phyloP scores from a whole-genome alignment of 306 rosid genomes.

The Cucurbita ficifolia region DNA sequence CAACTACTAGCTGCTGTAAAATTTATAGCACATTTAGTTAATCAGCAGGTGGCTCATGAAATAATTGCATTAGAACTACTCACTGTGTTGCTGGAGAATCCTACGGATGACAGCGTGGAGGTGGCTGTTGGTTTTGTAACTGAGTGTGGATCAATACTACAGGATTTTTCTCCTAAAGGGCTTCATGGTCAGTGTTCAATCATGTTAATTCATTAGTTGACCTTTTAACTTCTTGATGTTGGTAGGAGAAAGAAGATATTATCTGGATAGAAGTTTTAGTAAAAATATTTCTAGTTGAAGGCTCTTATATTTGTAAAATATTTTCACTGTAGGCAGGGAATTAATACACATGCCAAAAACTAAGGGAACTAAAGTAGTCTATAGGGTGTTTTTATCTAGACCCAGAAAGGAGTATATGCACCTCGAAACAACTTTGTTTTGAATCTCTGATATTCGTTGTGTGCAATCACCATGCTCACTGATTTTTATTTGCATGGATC shows the following conservation, averaged over 20 bases:
- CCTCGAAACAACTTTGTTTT: background rate
- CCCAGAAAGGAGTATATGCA: background rate
- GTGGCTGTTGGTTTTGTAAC: constrained; percentile 97
- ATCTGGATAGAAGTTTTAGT: background rate
- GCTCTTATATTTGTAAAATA: background rate
- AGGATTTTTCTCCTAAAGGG: constrained; percentile 82
- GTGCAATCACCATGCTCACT: background rate
- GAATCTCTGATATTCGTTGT: background rate
- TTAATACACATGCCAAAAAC: background rate
- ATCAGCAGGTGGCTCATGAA: constrained; percentile 89
- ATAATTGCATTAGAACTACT: constrained; percentile 81
- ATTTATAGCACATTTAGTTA: constrained; percentile 82
- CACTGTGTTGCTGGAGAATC: constrained; percentile 79
- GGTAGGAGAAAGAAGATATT: background rate
- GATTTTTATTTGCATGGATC: background rate
- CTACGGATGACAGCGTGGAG: constrained; percentile 90
- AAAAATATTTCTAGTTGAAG: background rate
- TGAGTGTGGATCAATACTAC: constrained; percentile 76
- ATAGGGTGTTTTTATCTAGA: background rate
- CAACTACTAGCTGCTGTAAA: constrained; percentile 93
- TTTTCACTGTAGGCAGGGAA: background rate
- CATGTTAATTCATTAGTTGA: background rate
- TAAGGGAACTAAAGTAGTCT: background rate
- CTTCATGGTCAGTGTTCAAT: constrained; percentile 44
- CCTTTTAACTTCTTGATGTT: background rate